phyloP scores from a whole-genome alignment of 2,329 filamentous ascomycete species.

The Pseudonectria buxi region DNA sequence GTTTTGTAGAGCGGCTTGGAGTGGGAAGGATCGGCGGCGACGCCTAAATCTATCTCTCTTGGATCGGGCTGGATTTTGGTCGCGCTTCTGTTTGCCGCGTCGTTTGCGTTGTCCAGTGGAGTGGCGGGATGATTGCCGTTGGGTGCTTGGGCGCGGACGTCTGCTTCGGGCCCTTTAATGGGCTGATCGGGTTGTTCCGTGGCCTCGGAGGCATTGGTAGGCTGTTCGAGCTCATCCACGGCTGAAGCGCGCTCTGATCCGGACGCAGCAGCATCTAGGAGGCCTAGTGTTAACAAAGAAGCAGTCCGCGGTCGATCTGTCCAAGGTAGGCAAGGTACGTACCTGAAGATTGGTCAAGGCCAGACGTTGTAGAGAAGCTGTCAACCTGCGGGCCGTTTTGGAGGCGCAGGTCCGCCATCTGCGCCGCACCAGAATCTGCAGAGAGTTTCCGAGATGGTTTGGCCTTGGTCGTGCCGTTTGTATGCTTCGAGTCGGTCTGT shows the following conservation, averaged over 20 bases:
- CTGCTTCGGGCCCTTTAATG: slow-evolving; percentile 9
- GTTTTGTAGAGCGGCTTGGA: slow-evolving; percentile 13
- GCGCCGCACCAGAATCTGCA: slow-evolving; percentile 4
- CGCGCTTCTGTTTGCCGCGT: slow-evolving; percentile 9
- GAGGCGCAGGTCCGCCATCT: slow-evolving; percentile 7
- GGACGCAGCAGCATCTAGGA: slow-evolving; percentile 7
- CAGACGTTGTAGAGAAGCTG: slow-evolving; percentile 5
- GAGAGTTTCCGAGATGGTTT: slow-evolving; percentile 5
- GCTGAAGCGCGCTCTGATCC: slow-evolving; percentile 12
- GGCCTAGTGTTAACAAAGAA: slow-evolving; percentile 10
- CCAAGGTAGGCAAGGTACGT: slow-evolving; percentile 7
- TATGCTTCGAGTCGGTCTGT: slow-evolving; percentile 13
- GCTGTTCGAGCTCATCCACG: slow-evolving; percentile 9
- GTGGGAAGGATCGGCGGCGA: slow-evolving; percentile 10
- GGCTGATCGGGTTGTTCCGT: slow-evolving; percentile 18
- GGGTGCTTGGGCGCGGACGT: slow-evolving; percentile 7
- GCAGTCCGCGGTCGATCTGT: background rate
- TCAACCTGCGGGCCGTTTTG: slow-evolving; percentile 9
- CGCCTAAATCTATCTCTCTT: slow-evolving; percentile 1
- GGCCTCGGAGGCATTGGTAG: slow-evolving; percentile 8
- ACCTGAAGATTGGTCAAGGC: slow-evolving; percentile 15
- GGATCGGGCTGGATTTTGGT: slow-evolving; percentile 11
- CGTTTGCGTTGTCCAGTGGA: slow-evolving; percentile 12
- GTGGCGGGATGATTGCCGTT: slow-evolving; percentile 3
- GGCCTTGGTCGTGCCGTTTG: slow-evolving; percentile 10